Base-by-base conservation (phyloP, 805 yeast species). In the Lachancea lanzarotensis region DNA sequence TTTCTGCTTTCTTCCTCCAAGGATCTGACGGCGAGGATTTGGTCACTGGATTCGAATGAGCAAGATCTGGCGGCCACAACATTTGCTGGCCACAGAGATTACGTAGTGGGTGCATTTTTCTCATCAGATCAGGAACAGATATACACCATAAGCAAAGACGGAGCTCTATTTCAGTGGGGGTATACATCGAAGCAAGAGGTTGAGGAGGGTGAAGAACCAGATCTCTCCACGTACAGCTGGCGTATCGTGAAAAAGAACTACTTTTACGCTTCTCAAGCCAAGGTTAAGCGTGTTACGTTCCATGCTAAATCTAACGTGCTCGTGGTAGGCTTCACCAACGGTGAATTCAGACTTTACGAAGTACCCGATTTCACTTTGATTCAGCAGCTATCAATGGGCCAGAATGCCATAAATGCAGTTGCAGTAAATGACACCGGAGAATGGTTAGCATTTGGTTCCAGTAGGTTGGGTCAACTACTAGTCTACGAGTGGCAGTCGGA, bases 401-500 rank as follows among this genome's bases (percentile, higher is more conserved):
- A 87, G 58, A 82, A 88, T 56, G 82, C 90, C 2, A 84, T 93
- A 20, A 88, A 85, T 59, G 81, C 89, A 2, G 91, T 93, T 2
- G 66, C 79, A 10, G 76, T 93, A 32, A 93, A 91, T 62, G 66
- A 72, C 2, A 71, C 90, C 6, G 98, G 98, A 29, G 98, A 93
- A 64, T 93, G 98, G 98, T 71, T 93, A 27, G 95, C 96, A 0
- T 86, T 93, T 64, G 98, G 98, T 3, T 89, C 97, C 0, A 68
- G 88, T 29, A 82, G 81, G 58, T 65, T 86, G 25, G 98, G 98
- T n/a, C 98, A 93, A 67, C 69, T 93, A 47, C 68, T 93, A 46
- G 98, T 93, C 0, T 93, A 95, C 72, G 98, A 93, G 72, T 93
- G 98, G 98, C 96, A 93, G 68, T 85, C 95, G 3, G 98, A 93